A percentile compares a stretch with the other conserved stretches of the same genome.
Conservation (phyloP, 164 flowering plant genomes). For the Chimonanthus salicifolius region DNA sequence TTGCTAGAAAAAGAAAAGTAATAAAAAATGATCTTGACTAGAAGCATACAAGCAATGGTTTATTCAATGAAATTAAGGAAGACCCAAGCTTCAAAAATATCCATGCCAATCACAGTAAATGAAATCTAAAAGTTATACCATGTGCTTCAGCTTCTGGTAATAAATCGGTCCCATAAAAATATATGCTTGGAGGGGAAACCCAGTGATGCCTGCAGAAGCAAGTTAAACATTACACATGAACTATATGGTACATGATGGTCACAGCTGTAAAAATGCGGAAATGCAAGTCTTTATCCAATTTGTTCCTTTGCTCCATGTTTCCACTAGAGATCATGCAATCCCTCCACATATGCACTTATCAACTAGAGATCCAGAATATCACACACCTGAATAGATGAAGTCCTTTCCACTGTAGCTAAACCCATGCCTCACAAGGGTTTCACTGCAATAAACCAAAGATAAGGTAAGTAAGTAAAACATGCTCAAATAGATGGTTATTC, state of each 20-base stretch:
- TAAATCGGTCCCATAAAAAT: slow-evolving; percentile 99
- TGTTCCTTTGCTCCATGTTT: too few species aligned
- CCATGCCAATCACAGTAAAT: not conserved
- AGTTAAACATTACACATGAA: not conserved
- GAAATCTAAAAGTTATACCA: slow-evolving; percentile 37
- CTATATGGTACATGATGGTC: not conserved
- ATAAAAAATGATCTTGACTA: not conserved
- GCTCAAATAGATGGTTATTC: not conserved
- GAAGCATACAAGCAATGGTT: not conserved
- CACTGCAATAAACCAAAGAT: slow-evolving; percentile 37
- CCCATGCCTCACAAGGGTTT: slow-evolving; percentile 81
- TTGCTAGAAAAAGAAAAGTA: too few species aligned
- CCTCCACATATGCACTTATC: not conserved
- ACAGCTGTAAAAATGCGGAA: too few species aligned
- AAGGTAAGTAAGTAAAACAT: not conserved
- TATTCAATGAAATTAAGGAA: not conserved
- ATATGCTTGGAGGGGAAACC: slow-evolving; percentile 81
- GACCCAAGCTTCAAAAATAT: not conserved
- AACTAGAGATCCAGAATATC: not conserved
- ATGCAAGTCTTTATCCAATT: too few species aligned
- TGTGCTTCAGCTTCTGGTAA: slow-evolving; percentile 92
- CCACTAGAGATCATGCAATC: not conserved
- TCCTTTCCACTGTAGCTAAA: slow-evolving; percentile 95
- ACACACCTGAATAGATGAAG: slow-evolving; percentile 79
- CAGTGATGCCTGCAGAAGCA: slow-evolving; percentile 66